These are phyloP conservation scores for Lactarius pseudohatsudake DNA, from an alignment of 768 basidiomycete species.

Conservation along the genomic window DNA sequence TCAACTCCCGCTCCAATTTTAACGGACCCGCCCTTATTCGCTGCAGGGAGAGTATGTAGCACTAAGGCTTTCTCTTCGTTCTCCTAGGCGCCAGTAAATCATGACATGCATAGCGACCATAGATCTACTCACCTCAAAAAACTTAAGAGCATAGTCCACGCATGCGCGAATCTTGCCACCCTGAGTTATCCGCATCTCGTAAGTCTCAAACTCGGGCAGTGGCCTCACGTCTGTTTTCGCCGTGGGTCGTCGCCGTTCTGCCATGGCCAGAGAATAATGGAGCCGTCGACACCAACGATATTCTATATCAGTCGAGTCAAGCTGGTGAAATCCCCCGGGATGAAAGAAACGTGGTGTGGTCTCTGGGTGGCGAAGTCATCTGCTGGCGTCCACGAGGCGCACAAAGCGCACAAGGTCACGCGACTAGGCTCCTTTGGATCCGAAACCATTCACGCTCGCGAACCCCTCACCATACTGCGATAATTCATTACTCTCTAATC, in stretches of 20 bases:
- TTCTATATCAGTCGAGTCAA: neutral
- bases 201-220: constrained; percentile 14
- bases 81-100: constrained; percentile 37
- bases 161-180: constrained; percentile 40
- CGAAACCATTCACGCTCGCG: too few species aligned
- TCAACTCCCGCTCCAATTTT: constrained; percentile 16
- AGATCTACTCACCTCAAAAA: constrained; percentile 37
- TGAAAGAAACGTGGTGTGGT: neutral
- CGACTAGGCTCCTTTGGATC: neutral
- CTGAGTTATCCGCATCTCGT: constrained; percentile 41
- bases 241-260: neutral
- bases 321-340: neutral
- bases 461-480: too few species aligned
- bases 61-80: constrained; percentile 50
- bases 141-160: constrained; percentile 40
- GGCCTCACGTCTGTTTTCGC: neutral
- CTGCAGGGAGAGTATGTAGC: constrained; percentile 58
- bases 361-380: neutral
- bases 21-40: constrained; percentile 8
- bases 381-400: neutral
- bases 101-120: neutral
- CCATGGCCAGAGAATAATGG: neutral
- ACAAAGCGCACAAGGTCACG: neutral
- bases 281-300: neutral
- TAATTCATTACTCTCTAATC: neutral